Evolutionary conservation across 73 alveolate species (phyloP).

Genomic region (Breviolum minutum): DNA sequence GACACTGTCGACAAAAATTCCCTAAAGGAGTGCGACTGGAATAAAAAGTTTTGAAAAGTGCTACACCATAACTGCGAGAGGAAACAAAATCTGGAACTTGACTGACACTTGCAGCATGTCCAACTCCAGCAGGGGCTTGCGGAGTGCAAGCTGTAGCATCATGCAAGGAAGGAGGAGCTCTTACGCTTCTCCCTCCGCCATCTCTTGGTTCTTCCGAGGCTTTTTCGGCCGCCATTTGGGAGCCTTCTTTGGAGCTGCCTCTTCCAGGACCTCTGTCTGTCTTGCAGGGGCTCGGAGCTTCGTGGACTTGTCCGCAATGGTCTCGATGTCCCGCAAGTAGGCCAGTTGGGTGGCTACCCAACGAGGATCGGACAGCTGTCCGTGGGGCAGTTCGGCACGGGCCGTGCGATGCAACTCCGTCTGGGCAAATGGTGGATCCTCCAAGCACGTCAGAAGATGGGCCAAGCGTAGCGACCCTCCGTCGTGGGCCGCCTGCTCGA

Average conservation of each 20-base stretch:
- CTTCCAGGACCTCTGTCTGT: not conserved
- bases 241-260: too few species aligned
- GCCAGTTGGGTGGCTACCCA: not conserved
- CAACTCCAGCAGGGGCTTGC: not conserved
- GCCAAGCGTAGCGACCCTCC: not conserved
- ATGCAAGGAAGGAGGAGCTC: not conserved
- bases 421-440: too few species aligned
- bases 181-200: too few species aligned
- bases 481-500: too few species aligned
- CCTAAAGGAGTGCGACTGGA: not conserved
- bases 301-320: not conserved
- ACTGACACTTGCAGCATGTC: not conserved
- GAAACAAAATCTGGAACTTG: not conserved
- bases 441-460: not conserved
- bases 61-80: not conserved
- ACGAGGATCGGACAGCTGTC: not conserved
- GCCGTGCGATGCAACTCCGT: not conserved
- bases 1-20: not conserved
- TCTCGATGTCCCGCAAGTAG: conserved; percentile 2
- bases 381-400: not conserved
- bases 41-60: not conserved
- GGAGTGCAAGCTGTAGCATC: not conserved
- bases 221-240: not conserved
- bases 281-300: not conserved
- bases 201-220: not conserved